Percentiles rank a stretch among this genome's conserved stretches.
phyloP scores from a whole-genome alignment of 768 basidiomycete genomes.

The Lactifluus hygrophoroides region DNA sequence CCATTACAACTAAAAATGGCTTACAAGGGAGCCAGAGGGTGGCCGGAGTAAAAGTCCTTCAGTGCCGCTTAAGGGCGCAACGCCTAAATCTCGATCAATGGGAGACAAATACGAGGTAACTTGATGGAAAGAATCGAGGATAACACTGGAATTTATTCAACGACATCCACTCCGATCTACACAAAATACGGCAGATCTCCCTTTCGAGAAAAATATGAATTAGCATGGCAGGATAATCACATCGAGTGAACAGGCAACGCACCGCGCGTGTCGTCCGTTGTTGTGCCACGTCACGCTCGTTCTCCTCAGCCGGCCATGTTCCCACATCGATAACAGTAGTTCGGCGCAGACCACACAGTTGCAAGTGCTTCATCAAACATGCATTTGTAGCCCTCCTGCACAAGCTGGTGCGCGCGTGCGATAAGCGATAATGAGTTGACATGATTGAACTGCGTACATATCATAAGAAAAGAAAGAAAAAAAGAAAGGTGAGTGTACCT shows the following conservation, averaged over 20 bases:
- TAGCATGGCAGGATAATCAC: neutral
- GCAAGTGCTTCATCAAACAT: conserved; percentile 94
- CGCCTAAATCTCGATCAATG: too few species aligned
- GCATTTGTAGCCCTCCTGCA: conserved; percentile 92
- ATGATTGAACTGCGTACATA: conserved; percentile 67
- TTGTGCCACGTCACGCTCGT: conserved; percentile 75
- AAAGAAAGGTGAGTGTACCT: conserved; percentile 38
- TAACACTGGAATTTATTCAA: conserved; percentile 1
- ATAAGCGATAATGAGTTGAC: conserved; percentile 82
- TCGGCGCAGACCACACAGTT: conserved; percentile 90
- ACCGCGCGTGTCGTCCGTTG: conserved; percentile 63
- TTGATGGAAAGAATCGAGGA: neutral
- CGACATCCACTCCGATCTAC: conserved; percentile 21
- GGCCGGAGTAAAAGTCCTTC: too few species aligned
- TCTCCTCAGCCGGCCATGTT: conserved; percentile 88
- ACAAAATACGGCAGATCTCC: conserved; percentile 50
- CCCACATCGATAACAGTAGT: conserved; percentile 80
- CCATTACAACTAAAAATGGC: too few species aligned
- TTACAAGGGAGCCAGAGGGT: too few species aligned
- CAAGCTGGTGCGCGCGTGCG: conserved; percentile 93
- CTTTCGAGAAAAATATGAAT: conserved; percentile 25
- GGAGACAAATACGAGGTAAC: neutral
- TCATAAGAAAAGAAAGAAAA: neutral
- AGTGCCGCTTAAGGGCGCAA: too few species aligned
- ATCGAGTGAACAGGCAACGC: conserved; percentile 26